A percentile compares a stretch with the other conserved stretches of the same genome.
Conservation (phyloP, 1,284 basidiomycete genomes). For the Acaromyces ingoldii region DNA sequence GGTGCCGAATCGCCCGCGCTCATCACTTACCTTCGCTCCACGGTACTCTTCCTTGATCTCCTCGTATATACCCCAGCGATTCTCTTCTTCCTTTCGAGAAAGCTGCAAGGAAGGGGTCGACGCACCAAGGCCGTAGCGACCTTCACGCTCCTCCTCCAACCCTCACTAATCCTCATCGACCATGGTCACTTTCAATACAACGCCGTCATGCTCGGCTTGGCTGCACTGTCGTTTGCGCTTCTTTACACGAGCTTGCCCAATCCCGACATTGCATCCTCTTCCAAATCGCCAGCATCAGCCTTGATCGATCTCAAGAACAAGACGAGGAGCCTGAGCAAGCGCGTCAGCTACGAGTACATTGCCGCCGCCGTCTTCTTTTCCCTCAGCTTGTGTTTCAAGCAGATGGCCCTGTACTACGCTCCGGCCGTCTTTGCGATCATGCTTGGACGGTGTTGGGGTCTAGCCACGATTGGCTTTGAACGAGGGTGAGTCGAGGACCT, state of each 20-base stretch:
- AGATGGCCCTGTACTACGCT: conserved; percentile 90
- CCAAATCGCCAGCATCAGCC: not conserved
- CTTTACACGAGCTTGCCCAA: conserved; percentile 43
- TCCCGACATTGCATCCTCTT: conserved; percentile 12
- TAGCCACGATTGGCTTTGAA: conserved; percentile 66
- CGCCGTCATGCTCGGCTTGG: conserved; percentile 49
- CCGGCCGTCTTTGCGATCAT: conserved; percentile 60
- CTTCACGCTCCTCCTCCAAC: conserved; percentile 68
- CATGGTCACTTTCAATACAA: conserved; percentile 79
- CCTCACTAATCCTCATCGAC: conserved; percentile 75
- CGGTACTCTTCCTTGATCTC: conserved; percentile 67
- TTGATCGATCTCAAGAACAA: conserved; percentile 1
- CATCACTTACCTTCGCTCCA: conserved; percentile 73
- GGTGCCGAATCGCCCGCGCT: conserved; percentile 65
- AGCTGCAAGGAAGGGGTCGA: conserved; percentile 34
- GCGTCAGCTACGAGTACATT: conserved; percentile 56
- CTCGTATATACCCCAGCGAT: conserved; percentile 70
- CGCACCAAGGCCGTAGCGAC: conserved; percentile 40
- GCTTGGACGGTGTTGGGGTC: conserved; percentile 61
- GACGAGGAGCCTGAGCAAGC: conserved; percentile 34
- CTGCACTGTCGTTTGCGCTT: conserved; percentile 32
- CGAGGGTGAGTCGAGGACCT: conserved; percentile 59
- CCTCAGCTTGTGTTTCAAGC: conserved; percentile 80
- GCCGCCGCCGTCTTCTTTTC: conserved; percentile 76
- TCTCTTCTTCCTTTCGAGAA: conserved; percentile 30